Evolutionary conservation across 768 basidiomycete species (phyloP), one percentile per base, ranked within the genome.

Genomic region (Termitomyces sp.): DNA sequence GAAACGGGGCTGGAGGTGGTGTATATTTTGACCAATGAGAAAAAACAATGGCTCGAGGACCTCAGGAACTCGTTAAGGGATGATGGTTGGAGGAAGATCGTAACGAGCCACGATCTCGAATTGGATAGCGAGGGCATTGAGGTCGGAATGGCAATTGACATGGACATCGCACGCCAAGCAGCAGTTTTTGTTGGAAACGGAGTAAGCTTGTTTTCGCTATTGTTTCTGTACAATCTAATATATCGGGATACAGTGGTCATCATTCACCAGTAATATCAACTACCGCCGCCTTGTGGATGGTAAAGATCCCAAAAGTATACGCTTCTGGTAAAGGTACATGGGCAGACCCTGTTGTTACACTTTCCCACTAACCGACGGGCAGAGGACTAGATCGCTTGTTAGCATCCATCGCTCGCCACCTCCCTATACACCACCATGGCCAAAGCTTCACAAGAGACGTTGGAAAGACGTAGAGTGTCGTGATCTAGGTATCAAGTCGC

Each of bases 151-250:
- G 72, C 75, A 13, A 65, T 76, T 14, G 77, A 78, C 56, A 76
- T 76, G 75, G 70, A 71, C 40, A 71, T 78, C 16, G 76, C 71
- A 52, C 56, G 69, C 16, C 53, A 64, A 52, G 74, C 75, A 5
- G 76, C 71, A 13, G 72, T 76, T 30, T 78, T 78, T 49, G 60
- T 79, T 26, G 76, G 76, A 9, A 76, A 77, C 54, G 75, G 74
- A 64, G 75, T 75, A 42, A 60, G 71, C 30, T 66, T 16, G 46
- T 39, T 26, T 48, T 8, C 1, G 1, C 2, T 16, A 2, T 22
- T 18, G 12, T 24, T 39, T 26, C 12, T 43, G 18, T 59, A 18
- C 16, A 16, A 36, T 46, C 43, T 18, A 24, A 32, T 33, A 24
- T 22, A 36, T 26, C 16, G n/a, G 26, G 4, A 8, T 49, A 2